These are phyloP conservation scores for Bretziella fagacearum DNA, from an alignment of 2,329 filamentous ascomycete genomes.

Conservation along the genomic window DNA sequence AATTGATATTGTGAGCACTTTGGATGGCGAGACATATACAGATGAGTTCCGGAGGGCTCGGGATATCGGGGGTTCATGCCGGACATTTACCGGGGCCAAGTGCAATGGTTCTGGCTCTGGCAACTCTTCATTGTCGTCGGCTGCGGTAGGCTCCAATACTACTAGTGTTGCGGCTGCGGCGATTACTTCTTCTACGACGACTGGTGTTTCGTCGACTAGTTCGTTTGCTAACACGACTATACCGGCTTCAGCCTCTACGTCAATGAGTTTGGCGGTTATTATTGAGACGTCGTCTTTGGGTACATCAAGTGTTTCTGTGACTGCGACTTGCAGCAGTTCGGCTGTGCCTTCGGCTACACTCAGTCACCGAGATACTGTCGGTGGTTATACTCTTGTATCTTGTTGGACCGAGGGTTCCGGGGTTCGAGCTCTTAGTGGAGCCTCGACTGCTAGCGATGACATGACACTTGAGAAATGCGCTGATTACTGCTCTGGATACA, in stretches of 20 bases:
- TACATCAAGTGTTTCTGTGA: too few relatives aligned
- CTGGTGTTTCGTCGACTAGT: not conserved
- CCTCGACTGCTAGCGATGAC: conserved; percentile 27
- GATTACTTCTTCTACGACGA: conserved; percentile 7
- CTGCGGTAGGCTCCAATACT: conserved; percentile 7
- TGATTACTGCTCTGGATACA: conserved; percentile 29
- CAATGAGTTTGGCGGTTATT: not conserved
- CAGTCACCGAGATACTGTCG: conserved; percentile 25
- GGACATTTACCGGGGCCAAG: conserved; percentile 23
- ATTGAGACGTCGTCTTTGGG: not conserved
- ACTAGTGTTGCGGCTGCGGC: conserved; percentile 1
- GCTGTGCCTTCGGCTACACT: conserved; percentile 15
- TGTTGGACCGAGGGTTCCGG: conserved; percentile 32
- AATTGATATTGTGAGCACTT: conserved; percentile 29
- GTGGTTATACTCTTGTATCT: conserved; percentile 28
- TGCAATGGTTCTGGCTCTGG: conserved; percentile 15
- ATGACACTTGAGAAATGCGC: conserved; percentile 35
- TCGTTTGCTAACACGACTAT: not conserved
- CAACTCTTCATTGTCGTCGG: conserved; percentile 15
- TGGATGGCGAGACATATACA: conserved; percentile 24
- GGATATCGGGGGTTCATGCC: conserved; percentile 29
- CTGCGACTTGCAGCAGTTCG: conserved; percentile 16
- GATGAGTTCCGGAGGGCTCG: conserved; percentile 34
- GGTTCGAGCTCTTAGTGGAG: conserved; percentile 27
- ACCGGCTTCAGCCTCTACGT: not conserved